A percentile compares a stretch with the other conserved stretches of the same genome.
These are phyloP conservation scores for Plasmodium cynomolgi DNA, from an alignment of 169 alveolate genomes.

Conservation along the genomic window DNA sequence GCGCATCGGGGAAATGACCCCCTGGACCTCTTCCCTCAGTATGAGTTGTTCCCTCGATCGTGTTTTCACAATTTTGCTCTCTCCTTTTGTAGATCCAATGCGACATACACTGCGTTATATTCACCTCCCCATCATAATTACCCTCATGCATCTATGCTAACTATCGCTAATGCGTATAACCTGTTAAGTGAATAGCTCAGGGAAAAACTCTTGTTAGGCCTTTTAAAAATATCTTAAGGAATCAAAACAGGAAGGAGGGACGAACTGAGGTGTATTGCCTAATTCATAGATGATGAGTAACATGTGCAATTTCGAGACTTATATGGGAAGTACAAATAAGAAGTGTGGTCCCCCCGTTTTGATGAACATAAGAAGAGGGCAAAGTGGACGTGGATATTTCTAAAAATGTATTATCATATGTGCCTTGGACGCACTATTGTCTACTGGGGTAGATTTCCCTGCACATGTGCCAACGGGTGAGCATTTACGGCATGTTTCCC, in stretches of 20 bases:
- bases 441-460: neutral
- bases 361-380: neutral
- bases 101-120: neutral
- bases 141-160: neutral
- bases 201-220: neutral
- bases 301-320: neutral
- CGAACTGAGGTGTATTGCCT: neutral
- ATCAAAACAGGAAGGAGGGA: neutral
- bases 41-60: neutral
- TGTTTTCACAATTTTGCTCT: neutral
- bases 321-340: neutral
- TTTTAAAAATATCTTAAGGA: neutral
- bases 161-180: neutral
- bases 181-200: neutral
- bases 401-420: neutral
- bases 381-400: neutral
- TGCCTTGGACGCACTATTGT: neutral
- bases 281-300: neutral
- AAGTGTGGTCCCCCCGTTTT: neutral
- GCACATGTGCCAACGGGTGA: neutral
- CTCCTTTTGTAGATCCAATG: neutral
- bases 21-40: neutral
- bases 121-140: neutral
- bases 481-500: neutral
- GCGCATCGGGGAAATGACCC: neutral